phyloP scores from a whole-genome alignment of 176 grass and related monocot species.

The Tillandsia fasciculata region DNA sequence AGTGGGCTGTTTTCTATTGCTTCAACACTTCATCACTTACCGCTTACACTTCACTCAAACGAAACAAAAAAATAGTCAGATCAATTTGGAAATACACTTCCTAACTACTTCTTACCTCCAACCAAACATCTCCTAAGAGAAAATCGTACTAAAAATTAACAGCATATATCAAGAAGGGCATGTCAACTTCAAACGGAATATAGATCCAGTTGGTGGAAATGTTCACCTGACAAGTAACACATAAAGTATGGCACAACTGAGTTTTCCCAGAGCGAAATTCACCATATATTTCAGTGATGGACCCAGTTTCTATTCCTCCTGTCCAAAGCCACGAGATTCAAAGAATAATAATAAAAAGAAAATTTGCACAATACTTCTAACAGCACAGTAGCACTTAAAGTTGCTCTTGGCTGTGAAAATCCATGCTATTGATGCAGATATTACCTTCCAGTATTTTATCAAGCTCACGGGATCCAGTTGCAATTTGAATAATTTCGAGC shows the following conservation, averaged over 20 bases:
- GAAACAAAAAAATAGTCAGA: too few relatives aligned
- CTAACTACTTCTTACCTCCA: too few relatives aligned
- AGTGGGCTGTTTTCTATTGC: too few relatives aligned
- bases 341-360: neutral
- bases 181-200: neutral
- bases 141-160: too few relatives aligned
- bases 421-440: neutral
- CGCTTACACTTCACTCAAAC: too few relatives aligned
- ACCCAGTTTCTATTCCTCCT: conserved; percentile 95
- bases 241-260: conserved; percentile 84
- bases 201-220: neutral
- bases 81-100: too few relatives aligned
- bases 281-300: conserved; percentile 94
- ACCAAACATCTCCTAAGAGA: too few relatives aligned
- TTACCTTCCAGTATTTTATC: conserved; percentile 91
- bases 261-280: conserved; percentile 90
- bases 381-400: neutral
- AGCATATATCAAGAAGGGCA: neutral
- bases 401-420: neutral
- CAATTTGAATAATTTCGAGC: conserved; percentile 86
- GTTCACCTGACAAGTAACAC: conserved; percentile 90
- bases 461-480: conserved; percentile 88
- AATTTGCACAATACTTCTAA: neutral
- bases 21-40: too few relatives aligned
- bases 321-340: conserved; percentile 1